These are phyloP conservation scores for Aspergillus campestris DNA, from an alignment of 495 filamentous ascomycete species.

Conservation along the genomic window DNA sequence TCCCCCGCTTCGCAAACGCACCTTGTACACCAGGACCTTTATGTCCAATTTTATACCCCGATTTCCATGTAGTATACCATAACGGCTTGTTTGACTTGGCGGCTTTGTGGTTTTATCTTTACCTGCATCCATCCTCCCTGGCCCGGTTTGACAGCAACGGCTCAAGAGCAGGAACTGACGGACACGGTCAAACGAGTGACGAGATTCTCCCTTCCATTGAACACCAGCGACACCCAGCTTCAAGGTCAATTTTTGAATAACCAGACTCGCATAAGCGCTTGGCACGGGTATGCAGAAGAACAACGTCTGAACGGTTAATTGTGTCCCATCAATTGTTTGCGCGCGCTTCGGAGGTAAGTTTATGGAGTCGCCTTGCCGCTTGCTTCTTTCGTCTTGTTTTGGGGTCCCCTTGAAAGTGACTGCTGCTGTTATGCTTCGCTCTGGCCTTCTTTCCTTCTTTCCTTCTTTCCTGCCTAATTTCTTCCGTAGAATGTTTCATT, in stretches of 20 bases:
- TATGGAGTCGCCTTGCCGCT: neutral
- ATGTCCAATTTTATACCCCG: no score
- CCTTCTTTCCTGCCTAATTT: no score
- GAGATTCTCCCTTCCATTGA: no score
- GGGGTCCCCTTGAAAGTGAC: slow-evolving; percentile 1
- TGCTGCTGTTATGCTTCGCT: neutral
- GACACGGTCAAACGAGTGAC: no score
- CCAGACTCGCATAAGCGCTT: slow-evolving; percentile 13
- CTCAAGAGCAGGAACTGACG: no score
- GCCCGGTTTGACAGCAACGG: no score
- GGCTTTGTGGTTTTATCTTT: slow-evolving; percentile 9
- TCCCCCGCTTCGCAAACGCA: no score
- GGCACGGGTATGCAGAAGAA: slow-evolving; percentile 25
- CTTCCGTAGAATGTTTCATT: no score
- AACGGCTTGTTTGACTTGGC: slow-evolving; percentile 4
- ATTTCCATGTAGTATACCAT: slow-evolving; percentile 11
- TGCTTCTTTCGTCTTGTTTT: neutral
- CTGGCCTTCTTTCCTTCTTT: no score
- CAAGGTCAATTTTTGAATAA: slow-evolving; percentile 3
- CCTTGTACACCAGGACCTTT: no score
- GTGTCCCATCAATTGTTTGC: slow-evolving; percentile 19
- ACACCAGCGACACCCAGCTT: neutral
- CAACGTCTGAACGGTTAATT: slow-evolving; percentile 22
- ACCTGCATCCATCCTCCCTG: neutral
- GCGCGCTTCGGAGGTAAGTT: slow-evolving; percentile 25